Evolutionary conservation across 495 filamentous ascomycete species (phyloP), one percentile per base, ranked within the genome.

Genomic region (Apodospora peruviana): DNA sequence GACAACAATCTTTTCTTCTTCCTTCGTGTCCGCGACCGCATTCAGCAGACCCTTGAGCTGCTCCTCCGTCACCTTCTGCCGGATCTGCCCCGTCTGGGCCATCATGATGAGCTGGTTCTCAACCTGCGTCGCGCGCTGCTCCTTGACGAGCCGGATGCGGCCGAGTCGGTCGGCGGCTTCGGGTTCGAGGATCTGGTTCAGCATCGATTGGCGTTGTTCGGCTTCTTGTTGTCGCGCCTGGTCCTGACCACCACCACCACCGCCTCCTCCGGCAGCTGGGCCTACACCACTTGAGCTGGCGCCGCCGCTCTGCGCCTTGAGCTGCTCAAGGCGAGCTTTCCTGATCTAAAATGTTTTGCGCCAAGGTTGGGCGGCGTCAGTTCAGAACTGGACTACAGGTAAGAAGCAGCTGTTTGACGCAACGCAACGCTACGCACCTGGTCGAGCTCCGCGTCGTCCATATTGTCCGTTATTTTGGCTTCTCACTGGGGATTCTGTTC

Each of bases 91-190:
- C 11, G 80, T 77, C 51, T 88, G 86, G 23, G 91, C 91, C 43
- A 98, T 78, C 84, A 85, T 89, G 67, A 98, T 88, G 27, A 98
- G 79, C 36, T 91, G 71, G 77, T 91, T 91, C 73, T 98, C 93
- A 47, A 97, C 80, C 59, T 96, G 90, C 38, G 76, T 76, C 27
- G 93, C 93, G 58, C 94, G 88, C 45, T 84, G 84, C 64, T 90
- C 91, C 68, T 96, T 97, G 48, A 97, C 93, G 47, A 98, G 82
- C 12, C 91, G 87, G 69, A 98, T 97, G 50, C 94, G 87, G 40
- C 88, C 89, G 9, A 98, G 77, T 14, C 93, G 86, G 70, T 98
- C 93, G 45, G 88, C 86, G 18, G 93, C 94, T 60, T 89, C 90
- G 60, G 94, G 91, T 51, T 87, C 81, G 46, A 97, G 88, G 76